phyloP scores from a whole-genome alignment of 768 basidiomycete species.

The Russula griseocarnosa region DNA sequence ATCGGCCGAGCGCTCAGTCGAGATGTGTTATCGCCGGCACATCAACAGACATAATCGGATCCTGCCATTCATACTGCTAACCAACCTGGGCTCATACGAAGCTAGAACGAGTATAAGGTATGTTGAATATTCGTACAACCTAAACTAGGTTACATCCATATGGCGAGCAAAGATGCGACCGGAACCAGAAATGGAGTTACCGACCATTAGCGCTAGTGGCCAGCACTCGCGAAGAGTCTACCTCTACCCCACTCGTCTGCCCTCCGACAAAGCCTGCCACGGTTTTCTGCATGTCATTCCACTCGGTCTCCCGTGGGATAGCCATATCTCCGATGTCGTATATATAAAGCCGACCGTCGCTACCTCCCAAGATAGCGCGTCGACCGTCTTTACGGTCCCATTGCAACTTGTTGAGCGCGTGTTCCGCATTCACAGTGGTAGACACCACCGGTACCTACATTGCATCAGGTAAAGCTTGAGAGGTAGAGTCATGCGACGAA shows the following conservation, averaged over 20 bases:
- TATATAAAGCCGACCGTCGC: conserved; percentile 88
- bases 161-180: not conserved
- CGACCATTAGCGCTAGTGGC: conserved; percentile 34
- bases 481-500: conserved; percentile 38
- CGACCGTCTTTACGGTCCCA: conserved; percentile 95
- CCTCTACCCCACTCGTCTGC: conserved; percentile 38
- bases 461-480: conserved; percentile 2
- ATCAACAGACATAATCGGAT: too few species aligned
- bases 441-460: conserved; percentile 87
- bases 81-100: not conserved
- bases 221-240: conserved; percentile 35
- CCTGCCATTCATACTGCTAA: too few species aligned
- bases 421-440: conserved; percentile 69
- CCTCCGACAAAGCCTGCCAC: conserved; percentile 61
- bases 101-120: conserved; percentile 18
- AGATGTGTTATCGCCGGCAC: too few species aligned
- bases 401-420: conserved; percentile 90
- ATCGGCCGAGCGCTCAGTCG: too few species aligned
- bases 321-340: conserved; percentile 94
- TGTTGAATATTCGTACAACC: conserved; percentile 11
- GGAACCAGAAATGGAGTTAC: conserved; percentile 12
- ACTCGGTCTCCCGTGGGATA: conserved; percentile 84
- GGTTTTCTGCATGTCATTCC: conserved; percentile 89
- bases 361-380: conserved; percentile 84
- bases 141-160: conserved; percentile 6